These are phyloP conservation scores for Taiozyma sp. DNA, from an alignment of 1,139 yeast species.

Conservation along the genomic window DNA sequence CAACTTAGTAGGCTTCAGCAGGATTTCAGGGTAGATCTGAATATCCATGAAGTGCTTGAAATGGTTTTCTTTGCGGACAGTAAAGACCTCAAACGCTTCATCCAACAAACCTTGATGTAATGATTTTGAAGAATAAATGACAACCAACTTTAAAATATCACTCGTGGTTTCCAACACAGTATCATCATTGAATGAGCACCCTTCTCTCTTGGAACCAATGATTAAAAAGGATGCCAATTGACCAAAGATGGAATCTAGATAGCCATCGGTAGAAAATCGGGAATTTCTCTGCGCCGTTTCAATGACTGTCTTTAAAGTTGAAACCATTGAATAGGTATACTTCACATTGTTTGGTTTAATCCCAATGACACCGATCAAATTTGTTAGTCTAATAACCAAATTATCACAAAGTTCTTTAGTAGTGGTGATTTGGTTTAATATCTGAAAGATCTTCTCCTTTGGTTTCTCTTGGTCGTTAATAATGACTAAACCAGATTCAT, in stretches of 20 bases:
- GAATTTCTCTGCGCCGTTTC: constrained; percentile 10
- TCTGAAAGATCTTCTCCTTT: constrained; percentile 36
- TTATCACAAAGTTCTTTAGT: constrained; percentile 46
- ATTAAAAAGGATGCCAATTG: constrained; percentile 11
- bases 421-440: constrained; percentile 34
- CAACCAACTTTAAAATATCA: constrained; percentile 28
- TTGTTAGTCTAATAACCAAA: constrained; percentile 46
- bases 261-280: constrained; percentile 18
- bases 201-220: not conserved
- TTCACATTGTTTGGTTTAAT: not conserved
- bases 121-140: constrained; percentile 23
- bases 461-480: constrained; percentile 24
- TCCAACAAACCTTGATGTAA: constrained; percentile 32
- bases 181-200: constrained; percentile 13
- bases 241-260: constrained; percentile 11
- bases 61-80: constrained; percentile 8
- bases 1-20: constrained; percentile 34
- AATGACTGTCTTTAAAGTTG: constrained; percentile 14
- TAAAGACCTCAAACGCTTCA: constrained; percentile 30
- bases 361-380: constrained; percentile 30
- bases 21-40: constrained; percentile 24
- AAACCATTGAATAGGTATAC: constrained; percentile 15
- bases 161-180: constrained; percentile 26
- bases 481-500: constrained; percentile 23
- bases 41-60: constrained; percentile 16